A percentile compares a stretch with the other conserved stretches of the same genome.
These are phyloP conservation scores for Hordeum pubiflorum DNA, from an alignment of 202 grass and related monocot genomes.

Conservation along the genomic window DNA sequence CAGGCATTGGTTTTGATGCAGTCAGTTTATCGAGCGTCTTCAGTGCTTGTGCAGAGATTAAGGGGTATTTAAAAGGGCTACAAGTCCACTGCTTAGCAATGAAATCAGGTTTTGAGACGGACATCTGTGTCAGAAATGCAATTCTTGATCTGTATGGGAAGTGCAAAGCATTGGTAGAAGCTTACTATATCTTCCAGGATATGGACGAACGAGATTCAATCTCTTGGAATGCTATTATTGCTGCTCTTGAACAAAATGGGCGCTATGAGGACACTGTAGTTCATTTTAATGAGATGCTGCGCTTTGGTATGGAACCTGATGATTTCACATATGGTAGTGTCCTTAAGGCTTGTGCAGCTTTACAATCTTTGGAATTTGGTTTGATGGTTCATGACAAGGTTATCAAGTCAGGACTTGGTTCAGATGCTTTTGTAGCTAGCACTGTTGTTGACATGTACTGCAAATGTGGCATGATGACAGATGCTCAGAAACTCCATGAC, in stretches of 20 bases:
- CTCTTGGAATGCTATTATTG: constrained; percentile 82
- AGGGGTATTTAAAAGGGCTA: constrained; percentile 50
- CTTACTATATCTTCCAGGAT: constrained; percentile 53
- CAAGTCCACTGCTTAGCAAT: constrained; percentile 63
- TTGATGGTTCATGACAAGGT: constrained; percentile 66
- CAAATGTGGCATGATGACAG: constrained; percentile 61
- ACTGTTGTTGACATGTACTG: constrained; percentile 91
- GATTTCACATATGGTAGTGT: constrained; percentile 87
- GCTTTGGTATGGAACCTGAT: constrained; percentile 61
- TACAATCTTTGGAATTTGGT: constrained; percentile 69
- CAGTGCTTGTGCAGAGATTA: constrained; percentile 64
- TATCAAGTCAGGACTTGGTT: constrained; percentile 75
- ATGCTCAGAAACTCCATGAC: constrained; percentile 76
- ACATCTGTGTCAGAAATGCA: constrained; percentile 65
- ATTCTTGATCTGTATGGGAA: constrained; percentile 91
- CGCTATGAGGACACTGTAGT: constrained; percentile 47
- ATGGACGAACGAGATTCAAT: constrained; percentile 71
- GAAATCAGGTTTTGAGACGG: constrained; percentile 58
- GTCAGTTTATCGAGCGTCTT: constrained; percentile 76
- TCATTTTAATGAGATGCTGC: constrained; percentile 71
- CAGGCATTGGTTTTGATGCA: constrained; percentile 52
- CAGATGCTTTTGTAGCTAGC: constrained; percentile 65
- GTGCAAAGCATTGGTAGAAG: constrained; percentile 67
- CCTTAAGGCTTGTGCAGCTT: constrained; percentile 73
- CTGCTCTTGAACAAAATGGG: constrained; percentile 77